Base-by-base conservation (phyloP, 192 early-diverging fungal genomes). In the Spizellomyces punctatus region DNA sequence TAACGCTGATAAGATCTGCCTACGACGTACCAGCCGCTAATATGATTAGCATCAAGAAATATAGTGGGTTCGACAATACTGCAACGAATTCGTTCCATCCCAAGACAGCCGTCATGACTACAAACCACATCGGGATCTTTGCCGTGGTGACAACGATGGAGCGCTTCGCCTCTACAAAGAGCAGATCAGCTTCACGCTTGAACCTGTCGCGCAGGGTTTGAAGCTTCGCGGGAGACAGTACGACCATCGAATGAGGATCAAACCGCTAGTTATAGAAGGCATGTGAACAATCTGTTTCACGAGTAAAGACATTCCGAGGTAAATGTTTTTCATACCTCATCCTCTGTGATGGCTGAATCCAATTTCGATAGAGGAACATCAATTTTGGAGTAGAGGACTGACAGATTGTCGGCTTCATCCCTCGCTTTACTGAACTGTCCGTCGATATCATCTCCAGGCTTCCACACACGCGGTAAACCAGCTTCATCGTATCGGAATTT, bases 31-130 rank as follows among this genome's bases (percentile, higher is more conserved):
- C 78, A 44, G 48, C 58, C 4, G 63, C 36, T 14, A 73, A 66
- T 16, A 76, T 45, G 44, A 76, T 63, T 17, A 81, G 45, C 41
- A 64, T 73, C 6, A 96, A 72, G 64, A 96, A 80, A 67, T 95
- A 96, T 10, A 95, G 21, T 21, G 98, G 98, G 71, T 90, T 96
- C 48, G 84, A 87, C 46, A 98, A 69, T 17, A 99, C 84, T 0
- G 90, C 67, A 78, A 94, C 85, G 36, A 95, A 91, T 79, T 99
- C 98, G 71, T 99, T 99, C 94, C 95, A 99, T 21, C 98, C 98
- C 6, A 99, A 82, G 10, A 91, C 67, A 6, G 96, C 76, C 46
- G 93, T 79, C 63, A 94, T 65, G 14, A 89, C 85, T 27, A 94
- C 80, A 64, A 96, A 86, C 94, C 95, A 99, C 36, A 81, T 72